Percentiles rank a stretch among this genome's conserved stretches.
phyloP scores from a whole-genome alignment of 345 rosid species.

The Salix caprea region DNA sequence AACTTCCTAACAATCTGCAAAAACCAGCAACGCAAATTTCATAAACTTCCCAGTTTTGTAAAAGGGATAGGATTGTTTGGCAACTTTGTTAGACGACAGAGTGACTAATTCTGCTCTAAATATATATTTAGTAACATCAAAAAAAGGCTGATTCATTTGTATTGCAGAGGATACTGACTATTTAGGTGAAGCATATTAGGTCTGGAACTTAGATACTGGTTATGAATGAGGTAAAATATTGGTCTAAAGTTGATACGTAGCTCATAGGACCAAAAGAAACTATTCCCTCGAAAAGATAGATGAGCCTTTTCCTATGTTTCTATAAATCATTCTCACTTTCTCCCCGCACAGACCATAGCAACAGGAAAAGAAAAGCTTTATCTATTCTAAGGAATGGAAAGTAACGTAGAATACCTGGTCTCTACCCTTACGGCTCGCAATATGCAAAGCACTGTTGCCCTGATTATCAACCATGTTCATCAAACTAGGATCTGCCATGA shows the following conservation, averaged over 20 bases:
- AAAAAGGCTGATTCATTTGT: not conserved
- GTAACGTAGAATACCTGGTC: slow-evolving; percentile 43
- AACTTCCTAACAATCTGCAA: slow-evolving; percentile 60
- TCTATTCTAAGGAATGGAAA: not conserved
- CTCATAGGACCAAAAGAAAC: not conserved
- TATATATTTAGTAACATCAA: not conserved
- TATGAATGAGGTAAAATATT: no score
- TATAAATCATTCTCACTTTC: not conserved
- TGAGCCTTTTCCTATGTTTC: no score
- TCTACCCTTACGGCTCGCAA: slow-evolving; percentile 67
- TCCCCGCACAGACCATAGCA: not conserved
- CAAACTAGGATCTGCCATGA: slow-evolving; percentile 41
- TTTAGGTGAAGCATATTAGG: not conserved
- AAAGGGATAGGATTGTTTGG: not conserved
- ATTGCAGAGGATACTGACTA: not conserved
- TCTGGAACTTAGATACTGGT: not conserved
- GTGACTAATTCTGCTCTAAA: not conserved
- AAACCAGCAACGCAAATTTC: slow-evolving; percentile 7
- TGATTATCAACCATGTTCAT: slow-evolving; percentile 65
- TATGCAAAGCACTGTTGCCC: slow-evolving; percentile 81
- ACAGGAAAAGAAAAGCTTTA: not conserved
- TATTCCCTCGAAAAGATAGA: not conserved
- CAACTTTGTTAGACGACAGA: not conserved
- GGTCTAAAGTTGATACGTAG: not conserved
- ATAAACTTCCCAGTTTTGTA: not conserved